These are phyloP conservation scores for Globisporangium ultimum DNA, from an alignment of 352 stramenopile species.

Conservation along the genomic window DNA sequence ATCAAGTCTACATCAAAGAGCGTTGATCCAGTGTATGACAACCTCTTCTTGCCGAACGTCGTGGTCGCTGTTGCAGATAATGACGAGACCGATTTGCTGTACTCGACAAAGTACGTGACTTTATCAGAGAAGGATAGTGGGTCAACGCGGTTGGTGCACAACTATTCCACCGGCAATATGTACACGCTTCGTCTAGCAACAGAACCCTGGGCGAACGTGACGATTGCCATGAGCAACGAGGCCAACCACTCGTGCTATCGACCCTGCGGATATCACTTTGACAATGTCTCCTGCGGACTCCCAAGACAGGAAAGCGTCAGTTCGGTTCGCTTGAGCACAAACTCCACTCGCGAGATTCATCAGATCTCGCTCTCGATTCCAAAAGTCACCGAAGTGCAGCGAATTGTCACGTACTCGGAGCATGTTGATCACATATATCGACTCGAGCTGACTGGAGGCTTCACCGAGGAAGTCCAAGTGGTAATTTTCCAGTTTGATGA, in stretches of 20 bases:
- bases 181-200: conserved; percentile 54
- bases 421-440: conserved; percentile 57
- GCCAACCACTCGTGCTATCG: conserved; percentile 59
- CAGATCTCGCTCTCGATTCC: conserved; percentile 44
- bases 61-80: conserved; percentile 71
- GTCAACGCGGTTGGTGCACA: conserved; percentile 1
- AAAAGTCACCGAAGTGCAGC: conserved; percentile 60
- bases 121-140: conserved; percentile 32
- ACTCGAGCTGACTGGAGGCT: conserved; percentile 44
- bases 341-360: conserved; percentile 66
- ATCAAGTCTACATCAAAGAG: conserved; percentile 45
- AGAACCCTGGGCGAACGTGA: conserved; percentile 71
- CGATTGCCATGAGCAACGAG: conserved; percentile 77
- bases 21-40: conserved; percentile 54
- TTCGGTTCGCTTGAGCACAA: conserved; percentile 42
- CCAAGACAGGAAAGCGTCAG: conserved; percentile 70
- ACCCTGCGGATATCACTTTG: conserved; percentile 63
- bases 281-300: conserved; percentile 43
- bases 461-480: conserved; percentile 35
- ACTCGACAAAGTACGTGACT: conserved; percentile 39
- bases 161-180: conserved; percentile 20
- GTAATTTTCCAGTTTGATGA: conserved; percentile 49
- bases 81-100: conserved; percentile 40
- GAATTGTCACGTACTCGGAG: conserved; percentile 47
- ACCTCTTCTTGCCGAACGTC: conserved; percentile 54